These are phyloP conservation scores for Erigeron canadensis DNA, from an alignment of 129 eudicot species.

Conservation along the genomic window DNA sequence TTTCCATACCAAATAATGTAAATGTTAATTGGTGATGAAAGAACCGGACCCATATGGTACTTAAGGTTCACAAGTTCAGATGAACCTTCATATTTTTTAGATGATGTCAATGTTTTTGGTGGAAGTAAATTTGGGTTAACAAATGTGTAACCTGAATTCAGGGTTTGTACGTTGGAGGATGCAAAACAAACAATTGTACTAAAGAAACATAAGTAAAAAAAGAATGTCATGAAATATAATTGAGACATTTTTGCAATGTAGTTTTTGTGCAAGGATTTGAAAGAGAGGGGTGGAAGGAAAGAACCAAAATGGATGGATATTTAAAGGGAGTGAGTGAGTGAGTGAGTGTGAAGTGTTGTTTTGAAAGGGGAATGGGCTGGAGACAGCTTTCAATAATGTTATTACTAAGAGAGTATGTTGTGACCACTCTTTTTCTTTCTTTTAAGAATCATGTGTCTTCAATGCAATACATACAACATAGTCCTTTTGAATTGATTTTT, in stretches of 20 bases:
- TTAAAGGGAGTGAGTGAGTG: constrained; percentile 12
- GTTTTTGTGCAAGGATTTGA: neutral
- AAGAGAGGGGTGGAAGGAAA: neutral
- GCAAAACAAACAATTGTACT: neutral
- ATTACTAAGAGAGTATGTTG: neutral
- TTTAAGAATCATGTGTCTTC: constrained; percentile 6
- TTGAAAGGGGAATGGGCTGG: constrained; percentile 51
- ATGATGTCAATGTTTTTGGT: constrained; percentile 47
- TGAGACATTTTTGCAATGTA: neutral
- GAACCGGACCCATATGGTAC: constrained; percentile 95
- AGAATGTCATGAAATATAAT: constrained; percentile 19
- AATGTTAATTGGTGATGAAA: constrained; percentile 80
- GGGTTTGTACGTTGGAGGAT: constrained; percentile 14
- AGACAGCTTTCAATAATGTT: constrained; percentile 56
- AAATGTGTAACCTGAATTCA: constrained; percentile 15
- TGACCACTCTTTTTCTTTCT: constrained; percentile 18
- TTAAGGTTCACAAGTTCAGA: constrained; percentile 74
- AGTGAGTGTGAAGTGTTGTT: neutral
- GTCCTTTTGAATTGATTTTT: neutral
- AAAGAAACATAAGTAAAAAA: constrained; percentile 17
- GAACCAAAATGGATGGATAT: neutral
- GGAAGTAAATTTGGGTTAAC: constrained; percentile 52
- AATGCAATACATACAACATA: no score
- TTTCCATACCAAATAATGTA: constrained; percentile 88
- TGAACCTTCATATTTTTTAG: constrained; percentile 80